Evolutionary conservation across 2,329 filamentous ascomycete genomes (phyloP), one percentile per base, ranked within the genome.

Genomic region (Verticillium albo-atrum): DNA sequence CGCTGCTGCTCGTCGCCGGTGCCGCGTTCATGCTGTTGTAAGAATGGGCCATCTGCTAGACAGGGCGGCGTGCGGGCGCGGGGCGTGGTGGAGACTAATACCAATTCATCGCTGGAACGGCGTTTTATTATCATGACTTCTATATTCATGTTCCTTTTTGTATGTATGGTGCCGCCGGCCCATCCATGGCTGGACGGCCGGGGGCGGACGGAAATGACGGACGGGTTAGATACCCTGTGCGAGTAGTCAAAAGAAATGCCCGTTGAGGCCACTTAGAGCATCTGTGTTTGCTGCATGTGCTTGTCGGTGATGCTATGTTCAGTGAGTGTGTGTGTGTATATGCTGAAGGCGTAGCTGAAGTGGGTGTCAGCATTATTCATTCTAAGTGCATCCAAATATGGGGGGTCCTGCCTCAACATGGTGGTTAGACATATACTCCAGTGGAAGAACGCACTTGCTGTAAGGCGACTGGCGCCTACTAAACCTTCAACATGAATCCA

Each of bases 11-110:
- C 55, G 76, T 69, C 61, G 61, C 80, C 34, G 79, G 71, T 58
- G 75, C 74, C 34, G 73, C 75, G 60, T 71, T 82, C 60, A 64
- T 83, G 66, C 70, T 84, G 42, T 60, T 73, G 62, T 73, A 70
- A 61, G 42, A 15, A n/a, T n/a, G 32, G 54, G 30, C 25, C 20
- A 12, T 20, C 10, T 20, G 20, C 6, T 23, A 50, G 42, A 32
- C 30, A 32, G 30, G 30, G 30, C 30, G 30, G 30, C 10, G 9
- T 9, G 20, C n/a, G 42, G n/a, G 42, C 42, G 20, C 42, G n/a
- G 20, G 42, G 42, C n/a, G 42, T 23, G 42, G 42, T 50, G 42
- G 42, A 25, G 42, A 23, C 42, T 50, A 50, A 50, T 50, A 50
- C 42, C 20, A 26, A 50, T 50, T 50, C 42, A 50, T 50, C 42